Conservation (phyloP, 345 rosid species). For the Citrus mangshanensis region DNA sequence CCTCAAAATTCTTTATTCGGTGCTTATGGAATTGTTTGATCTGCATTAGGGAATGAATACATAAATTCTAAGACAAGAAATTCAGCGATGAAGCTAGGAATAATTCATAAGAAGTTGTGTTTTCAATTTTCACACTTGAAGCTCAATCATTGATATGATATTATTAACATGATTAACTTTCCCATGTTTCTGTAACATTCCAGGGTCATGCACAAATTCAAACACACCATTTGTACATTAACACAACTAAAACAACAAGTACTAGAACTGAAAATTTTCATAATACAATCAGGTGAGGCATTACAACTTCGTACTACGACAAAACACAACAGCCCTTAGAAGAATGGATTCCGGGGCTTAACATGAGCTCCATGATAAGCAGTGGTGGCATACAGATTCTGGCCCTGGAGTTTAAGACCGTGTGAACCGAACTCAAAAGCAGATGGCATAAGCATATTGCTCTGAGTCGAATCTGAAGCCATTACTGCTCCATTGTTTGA, state of each 20-base stretch:
- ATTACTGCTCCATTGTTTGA: conserved; percentile 20
- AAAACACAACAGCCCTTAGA: conserved; percentile 16
- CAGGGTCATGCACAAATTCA: conserved; percentile 2
- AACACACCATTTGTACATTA: not conserved
- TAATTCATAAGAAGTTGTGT: not conserved
- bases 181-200: not conserved
- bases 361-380: conserved; percentile 27
- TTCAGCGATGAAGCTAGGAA: too few relatives aligned
- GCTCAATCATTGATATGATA: not conserved
- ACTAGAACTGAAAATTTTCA: not conserved
- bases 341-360: conserved; percentile 29
- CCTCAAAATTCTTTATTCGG: not conserved
- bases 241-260: conserved; percentile 1
- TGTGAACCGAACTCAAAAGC: conserved; percentile 26
- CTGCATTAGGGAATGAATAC: not conserved
- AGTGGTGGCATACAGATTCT: conserved; percentile 25
- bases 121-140: not conserved
- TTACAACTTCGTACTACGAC: conserved; percentile 2
- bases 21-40: not conserved
- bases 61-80: too few relatives aligned
- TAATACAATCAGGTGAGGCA: not conserved
- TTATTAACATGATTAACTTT: not conserved
- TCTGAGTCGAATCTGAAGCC: conserved; percentile 27
- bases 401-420: conserved; percentile 29
- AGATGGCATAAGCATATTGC: conserved; percentile 29